Conservation (phyloP, 2,329 filamentous ascomycete species). For the Didymella sp. region DNA sequence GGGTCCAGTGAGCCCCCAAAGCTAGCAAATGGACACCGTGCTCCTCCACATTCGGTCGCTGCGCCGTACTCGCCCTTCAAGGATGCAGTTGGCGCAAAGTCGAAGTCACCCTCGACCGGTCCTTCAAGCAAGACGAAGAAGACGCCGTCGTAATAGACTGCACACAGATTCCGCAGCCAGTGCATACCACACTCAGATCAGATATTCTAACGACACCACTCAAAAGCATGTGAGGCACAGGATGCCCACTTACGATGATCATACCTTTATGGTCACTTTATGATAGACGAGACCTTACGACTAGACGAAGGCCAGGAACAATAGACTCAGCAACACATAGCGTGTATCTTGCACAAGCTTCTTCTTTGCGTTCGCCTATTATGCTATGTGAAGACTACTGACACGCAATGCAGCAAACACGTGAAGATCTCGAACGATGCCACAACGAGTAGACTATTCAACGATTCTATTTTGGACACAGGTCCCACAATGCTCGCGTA, state of each 20-base stretch:
- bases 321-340: constrained; percentile 29
- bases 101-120: constrained; percentile 32
- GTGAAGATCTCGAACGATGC: not conserved
- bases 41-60: constrained; percentile 61
- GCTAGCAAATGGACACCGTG: constrained; percentile 46
- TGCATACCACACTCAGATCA: constrained; percentile 9
- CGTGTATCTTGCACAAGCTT: constrained; percentile 14
- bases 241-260: constrained; percentile 33
- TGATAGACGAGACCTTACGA: constrained; percentile 40
- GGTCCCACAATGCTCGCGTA: constrained; percentile 17
- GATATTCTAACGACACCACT: constrained; percentile 17
- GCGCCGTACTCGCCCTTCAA: constrained; percentile 67
- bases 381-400: not conserved
- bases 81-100: constrained; percentile 54
- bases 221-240: constrained; percentile 32
- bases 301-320: constrained; percentile 29
- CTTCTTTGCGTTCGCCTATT: not conserved
- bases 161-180: constrained; percentile 14
- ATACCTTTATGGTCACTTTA: constrained; percentile 33
- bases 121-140: constrained; percentile 43
- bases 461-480: constrained; percentile 11
- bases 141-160: constrained; percentile 28
- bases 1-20: constrained; percentile 50
- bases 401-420: not conserved
- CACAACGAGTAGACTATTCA: constrained; percentile 1